Conservation (phyloP, 257 asterid species). For the Cruciata laevipes region DNA sequence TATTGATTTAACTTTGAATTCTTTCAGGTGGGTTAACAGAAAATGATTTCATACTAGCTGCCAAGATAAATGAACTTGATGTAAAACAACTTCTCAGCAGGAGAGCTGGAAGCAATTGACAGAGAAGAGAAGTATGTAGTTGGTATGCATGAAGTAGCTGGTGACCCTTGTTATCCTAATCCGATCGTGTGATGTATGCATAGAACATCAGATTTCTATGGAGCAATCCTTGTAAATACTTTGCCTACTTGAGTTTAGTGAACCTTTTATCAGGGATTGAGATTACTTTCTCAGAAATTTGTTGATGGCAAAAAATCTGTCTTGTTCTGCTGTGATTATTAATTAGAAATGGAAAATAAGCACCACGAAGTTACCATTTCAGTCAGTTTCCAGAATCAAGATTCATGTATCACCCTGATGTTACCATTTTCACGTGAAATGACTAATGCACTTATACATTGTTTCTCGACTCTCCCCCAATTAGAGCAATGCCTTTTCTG, state of each 20-base stretch:
- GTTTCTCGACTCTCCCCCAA: too few species aligned
- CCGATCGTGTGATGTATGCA: background rate
- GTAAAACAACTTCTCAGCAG: constrained; percentile 71
- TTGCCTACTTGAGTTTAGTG: background rate
- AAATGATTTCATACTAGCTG: constrained; percentile 92
- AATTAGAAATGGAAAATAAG: too few species aligned
- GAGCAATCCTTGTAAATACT: background rate
- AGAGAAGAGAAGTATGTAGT: background rate
- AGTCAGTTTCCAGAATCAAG: too few species aligned
- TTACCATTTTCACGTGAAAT: too few species aligned
- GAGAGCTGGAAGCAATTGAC: constrained; percentile 31
- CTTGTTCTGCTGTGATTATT: too few species aligned
- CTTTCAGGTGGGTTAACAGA: constrained; percentile 84
- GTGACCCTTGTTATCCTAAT: background rate
- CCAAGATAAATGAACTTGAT: constrained; percentile 62
- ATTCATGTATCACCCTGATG: too few species aligned
- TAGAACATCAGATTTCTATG: background rate
- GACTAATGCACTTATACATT: too few species aligned
- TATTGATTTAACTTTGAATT: background rate
- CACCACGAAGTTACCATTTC: too few species aligned
- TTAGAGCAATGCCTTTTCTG: too few species aligned
- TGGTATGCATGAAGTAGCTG: background rate
- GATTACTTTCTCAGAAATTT: too few species aligned
- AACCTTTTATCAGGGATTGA: too few species aligned
- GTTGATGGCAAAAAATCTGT: too few species aligned